Conservation (phyloP, 2,329 filamentous ascomycete genomes). For the Ophiostoma himal-ulmi region DNA sequence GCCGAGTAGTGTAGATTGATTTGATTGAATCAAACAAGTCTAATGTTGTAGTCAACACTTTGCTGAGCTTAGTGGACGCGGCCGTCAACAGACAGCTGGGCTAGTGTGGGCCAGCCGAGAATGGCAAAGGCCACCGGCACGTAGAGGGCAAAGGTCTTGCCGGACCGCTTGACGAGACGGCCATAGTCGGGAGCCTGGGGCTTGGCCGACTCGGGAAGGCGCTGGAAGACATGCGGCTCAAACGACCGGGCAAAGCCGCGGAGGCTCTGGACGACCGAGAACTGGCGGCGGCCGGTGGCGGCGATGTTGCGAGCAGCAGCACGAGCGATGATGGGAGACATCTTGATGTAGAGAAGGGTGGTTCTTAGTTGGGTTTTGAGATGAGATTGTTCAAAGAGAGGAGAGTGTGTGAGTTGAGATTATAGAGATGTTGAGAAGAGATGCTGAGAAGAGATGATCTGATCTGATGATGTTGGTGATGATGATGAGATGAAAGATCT, state of each 20-base stretch:
- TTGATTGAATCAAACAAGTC: not conserved
- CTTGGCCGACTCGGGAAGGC: conserved; percentile 31
- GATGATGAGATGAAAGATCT: conserved; percentile 1
- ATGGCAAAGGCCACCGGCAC: conserved; percentile 33
- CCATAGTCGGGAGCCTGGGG: conserved; percentile 37
- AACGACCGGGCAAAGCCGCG: conserved; percentile 35
- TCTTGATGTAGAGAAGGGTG: conserved; percentile 23
- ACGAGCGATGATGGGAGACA: conserved; percentile 36
- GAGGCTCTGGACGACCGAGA: conserved; percentile 35
- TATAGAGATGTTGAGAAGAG: conserved; percentile 7
- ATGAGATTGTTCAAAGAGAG: not conserved
- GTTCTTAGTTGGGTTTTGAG: not conserved
- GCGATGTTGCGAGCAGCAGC: conserved; percentile 30
- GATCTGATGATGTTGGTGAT: conserved; percentile 18
- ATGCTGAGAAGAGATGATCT: too few relatives aligned
- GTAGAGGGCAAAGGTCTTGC: conserved; percentile 34
- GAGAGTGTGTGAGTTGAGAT: conserved; percentile 8
- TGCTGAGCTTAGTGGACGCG: conserved; percentile 25
- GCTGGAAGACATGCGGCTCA: conserved; percentile 37
- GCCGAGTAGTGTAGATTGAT: not conserved
- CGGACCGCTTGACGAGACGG: conserved; percentile 33
- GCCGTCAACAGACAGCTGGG: conserved; percentile 29
- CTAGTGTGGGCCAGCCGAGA: conserved; percentile 37
- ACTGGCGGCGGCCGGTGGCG: conserved; percentile 30
- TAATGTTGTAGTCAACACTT: not conserved